These are phyloP conservation scores for Leishmania mexicana DNA, from an alignment of 208 protist species.

Conservation along the genomic window DNA sequence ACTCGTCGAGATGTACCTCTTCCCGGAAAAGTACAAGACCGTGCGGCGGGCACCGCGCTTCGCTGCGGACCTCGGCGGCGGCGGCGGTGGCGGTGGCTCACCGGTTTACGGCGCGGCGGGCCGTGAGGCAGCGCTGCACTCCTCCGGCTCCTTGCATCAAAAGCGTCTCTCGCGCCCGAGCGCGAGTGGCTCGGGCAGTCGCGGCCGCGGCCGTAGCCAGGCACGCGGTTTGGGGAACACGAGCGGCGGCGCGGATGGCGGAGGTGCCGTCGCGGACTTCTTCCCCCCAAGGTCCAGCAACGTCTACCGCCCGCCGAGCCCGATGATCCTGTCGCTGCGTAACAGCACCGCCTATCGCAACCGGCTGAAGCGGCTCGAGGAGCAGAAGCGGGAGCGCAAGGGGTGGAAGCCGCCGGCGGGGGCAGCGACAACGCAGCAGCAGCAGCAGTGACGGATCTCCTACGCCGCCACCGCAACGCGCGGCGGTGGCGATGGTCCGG, in stretches of 20 bases:
- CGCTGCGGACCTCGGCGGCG: not conserved
- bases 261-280: conserved; percentile 38
- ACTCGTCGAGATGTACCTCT: conserved; percentile 58
- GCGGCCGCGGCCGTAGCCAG: conserved; percentile 7
- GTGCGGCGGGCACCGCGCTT: conserved; percentile 14
- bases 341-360: conserved; percentile 56
- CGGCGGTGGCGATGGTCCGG: conserved; percentile 1
- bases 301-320: conserved; percentile 76
- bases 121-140: conserved; percentile 1
- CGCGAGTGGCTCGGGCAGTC: not conserved
- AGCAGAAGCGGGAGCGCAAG: conserved; percentile 14
- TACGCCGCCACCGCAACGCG: conserved; percentile 1
- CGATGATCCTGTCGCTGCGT: conserved; percentile 88
- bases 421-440: not conserved
- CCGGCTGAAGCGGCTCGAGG: conserved; percentile 33
- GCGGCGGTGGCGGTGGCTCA: not conserved
- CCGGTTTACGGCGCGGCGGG: not conserved
- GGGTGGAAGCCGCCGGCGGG: not conserved
- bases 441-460: not conserved
- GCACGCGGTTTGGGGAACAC: not conserved
- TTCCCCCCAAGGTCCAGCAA: conserved; percentile 42
- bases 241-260: not conserved
- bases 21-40: conserved; percentile 46
- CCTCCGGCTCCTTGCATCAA: not conserved
- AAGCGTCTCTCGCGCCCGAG: conserved; percentile 6